Percentiles rank a stretch among this genome's conserved stretches.
These are phyloP conservation scores for Macrophomina phaseolina DNA, from an alignment of 2,329 filamentous ascomycete genomes.

Conservation along the genomic window DNA sequence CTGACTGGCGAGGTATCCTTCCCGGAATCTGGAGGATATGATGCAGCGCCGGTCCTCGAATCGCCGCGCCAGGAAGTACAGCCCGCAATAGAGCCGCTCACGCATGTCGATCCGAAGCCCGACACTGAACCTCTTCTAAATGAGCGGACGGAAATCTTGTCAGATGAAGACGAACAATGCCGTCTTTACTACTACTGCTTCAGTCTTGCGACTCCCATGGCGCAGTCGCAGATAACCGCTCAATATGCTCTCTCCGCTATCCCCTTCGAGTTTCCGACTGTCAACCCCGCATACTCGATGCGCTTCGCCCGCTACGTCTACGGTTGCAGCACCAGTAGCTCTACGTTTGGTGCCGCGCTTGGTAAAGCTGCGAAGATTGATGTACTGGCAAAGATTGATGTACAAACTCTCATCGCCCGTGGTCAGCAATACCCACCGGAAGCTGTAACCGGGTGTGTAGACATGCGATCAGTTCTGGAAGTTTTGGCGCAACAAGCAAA, in stretches of 20 bases:
- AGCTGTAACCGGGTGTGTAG: constrained; percentile 66
- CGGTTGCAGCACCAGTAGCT: constrained; percentile 66
- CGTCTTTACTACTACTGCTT: constrained; percentile 74
- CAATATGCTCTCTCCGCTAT: constrained; percentile 70
- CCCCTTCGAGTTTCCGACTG: constrained; percentile 71
- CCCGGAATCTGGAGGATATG: constrained; percentile 19
- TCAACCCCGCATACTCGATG: constrained; percentile 64
- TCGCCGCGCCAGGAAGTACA: constrained; percentile 33
- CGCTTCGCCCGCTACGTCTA: constrained; percentile 65
- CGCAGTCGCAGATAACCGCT: constrained; percentile 66
- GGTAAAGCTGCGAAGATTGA: constrained; percentile 72
- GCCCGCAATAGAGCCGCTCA: constrained; percentile 7
- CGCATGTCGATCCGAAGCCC: background rate
- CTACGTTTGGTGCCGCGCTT: constrained; percentile 64
- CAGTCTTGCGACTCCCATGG: constrained; percentile 49
- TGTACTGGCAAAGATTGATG: constrained; percentile 67
- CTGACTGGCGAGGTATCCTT: background rate
- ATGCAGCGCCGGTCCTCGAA: constrained; percentile 37
- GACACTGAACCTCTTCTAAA: background rate
- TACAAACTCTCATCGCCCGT: constrained; percentile 57
- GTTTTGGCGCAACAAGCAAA: constrained; percentile 52
- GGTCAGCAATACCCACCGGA: constrained; percentile 56
- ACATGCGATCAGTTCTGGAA: constrained; percentile 60
- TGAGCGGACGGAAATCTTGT: background rate
- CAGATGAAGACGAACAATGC: constrained; percentile 66